These are phyloP conservation scores for Sporothrix schenckii DNA, from an alignment of 2,329 filamentous ascomycete species.

Conservation along the genomic window DNA sequence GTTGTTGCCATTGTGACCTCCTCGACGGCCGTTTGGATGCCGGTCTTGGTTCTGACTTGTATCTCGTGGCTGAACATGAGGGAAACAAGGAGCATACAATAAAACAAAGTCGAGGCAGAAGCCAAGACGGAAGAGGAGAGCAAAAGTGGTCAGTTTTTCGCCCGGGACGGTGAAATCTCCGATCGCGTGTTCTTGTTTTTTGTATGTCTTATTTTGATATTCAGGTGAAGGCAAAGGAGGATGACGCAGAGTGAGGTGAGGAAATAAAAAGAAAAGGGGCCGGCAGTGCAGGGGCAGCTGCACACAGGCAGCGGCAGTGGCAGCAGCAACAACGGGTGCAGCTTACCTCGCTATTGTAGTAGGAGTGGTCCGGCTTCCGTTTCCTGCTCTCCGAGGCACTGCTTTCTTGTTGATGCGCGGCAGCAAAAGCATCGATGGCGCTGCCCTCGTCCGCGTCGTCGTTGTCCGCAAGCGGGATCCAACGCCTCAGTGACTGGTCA, in stretches of 20 bases:
- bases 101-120: background rate
- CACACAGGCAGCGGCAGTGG: slow-evolving; percentile 25
- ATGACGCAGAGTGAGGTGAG: no score
- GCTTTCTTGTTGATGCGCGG: slow-evolving; percentile 6
- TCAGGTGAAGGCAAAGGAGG: background rate
- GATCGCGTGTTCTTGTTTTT: slow-evolving; percentile 1
- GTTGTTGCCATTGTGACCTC: background rate
- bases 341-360: slow-evolving; percentile 49
- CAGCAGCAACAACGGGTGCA: slow-evolving; percentile 38
- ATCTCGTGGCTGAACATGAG: slow-evolving; percentile 24
- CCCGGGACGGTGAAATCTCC: slow-evolving; percentile 13
- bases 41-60: slow-evolving; percentile 7
- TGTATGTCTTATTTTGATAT: background rate
- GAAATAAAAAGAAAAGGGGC: background rate
- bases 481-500: slow-evolving; percentile 69
- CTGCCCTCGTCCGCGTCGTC: slow-evolving; percentile 24
- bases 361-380: slow-evolving; percentile 47
- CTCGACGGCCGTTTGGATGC: slow-evolving; percentile 21
- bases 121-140: slow-evolving; percentile 3
- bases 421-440: slow-evolving; percentile 1
- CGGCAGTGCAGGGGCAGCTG: slow-evolving; percentile 20
- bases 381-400: slow-evolving; percentile 44
- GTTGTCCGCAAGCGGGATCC: slow-evolving; percentile 63
- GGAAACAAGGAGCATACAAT: background rate
- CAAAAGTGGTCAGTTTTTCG: slow-evolving; percentile 14